phyloP scores from a whole-genome alignment of 2,329 filamentous ascomycete genomes.

The Neopestalotiopsis clavispora region DNA sequence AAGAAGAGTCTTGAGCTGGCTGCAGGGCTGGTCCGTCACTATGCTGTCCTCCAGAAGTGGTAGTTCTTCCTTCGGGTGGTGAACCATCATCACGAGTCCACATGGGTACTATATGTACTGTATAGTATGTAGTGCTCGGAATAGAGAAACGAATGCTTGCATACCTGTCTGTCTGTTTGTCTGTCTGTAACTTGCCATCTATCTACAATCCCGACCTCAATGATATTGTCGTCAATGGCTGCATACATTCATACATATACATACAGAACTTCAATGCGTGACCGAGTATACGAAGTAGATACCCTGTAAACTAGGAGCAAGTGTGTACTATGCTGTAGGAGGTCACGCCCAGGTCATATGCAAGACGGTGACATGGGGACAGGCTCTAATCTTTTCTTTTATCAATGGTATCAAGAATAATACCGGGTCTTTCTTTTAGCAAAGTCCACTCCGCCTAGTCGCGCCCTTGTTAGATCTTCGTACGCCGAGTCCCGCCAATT shows the following conservation, averaged over 20 bases:
- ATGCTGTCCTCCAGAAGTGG: background rate
- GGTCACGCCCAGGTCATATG: background rate
- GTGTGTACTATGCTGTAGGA: background rate
- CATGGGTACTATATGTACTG: background rate
- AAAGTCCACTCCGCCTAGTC: background rate
- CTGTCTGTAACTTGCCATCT: too few species aligned
- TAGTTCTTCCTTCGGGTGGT: background rate
- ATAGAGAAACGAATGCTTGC: background rate
- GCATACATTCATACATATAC: background rate
- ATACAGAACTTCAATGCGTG: background rate
- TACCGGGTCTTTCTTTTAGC: background rate
- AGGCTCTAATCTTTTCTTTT: constrained; percentile 6
- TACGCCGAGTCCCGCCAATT: background rate
- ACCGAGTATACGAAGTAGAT: too few species aligned
- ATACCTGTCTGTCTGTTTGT: background rate
- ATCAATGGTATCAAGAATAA: constrained; percentile 8
- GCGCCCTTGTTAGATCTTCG: background rate
- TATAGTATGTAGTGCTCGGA: background rate
- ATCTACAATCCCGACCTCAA: too few species aligned
- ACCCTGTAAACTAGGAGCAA: too few species aligned
- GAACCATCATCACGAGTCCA: background rate
- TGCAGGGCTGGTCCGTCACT: background rate
- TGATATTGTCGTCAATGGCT: too few species aligned
- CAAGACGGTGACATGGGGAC: background rate
- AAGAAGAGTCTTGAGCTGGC: background rate